These are phyloP conservation scores for Hanseniaspora lachancei DNA, from an alignment of 805 yeast genomes.

Conservation along the genomic window DNA sequence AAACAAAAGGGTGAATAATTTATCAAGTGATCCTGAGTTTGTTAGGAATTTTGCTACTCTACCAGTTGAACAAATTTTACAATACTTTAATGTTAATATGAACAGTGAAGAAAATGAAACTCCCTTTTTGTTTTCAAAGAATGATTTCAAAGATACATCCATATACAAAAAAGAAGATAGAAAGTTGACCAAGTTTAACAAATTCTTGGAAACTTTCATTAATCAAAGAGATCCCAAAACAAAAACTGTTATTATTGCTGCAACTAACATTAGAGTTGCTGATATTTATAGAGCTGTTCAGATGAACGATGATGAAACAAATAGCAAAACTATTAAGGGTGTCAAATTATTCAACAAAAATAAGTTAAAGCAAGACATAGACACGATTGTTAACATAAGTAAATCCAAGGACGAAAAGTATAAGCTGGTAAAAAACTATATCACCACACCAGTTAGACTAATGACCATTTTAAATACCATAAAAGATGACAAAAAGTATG, in stretches of 20 bases:
- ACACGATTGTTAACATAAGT: slow-evolving; percentile 14
- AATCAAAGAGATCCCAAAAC: slow-evolving; percentile 34
- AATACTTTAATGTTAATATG: slow-evolving; percentile 15
- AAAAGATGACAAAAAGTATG: slow-evolving; percentile 9
- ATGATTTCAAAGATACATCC: slow-evolving; percentile 48
- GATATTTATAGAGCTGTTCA: slow-evolving; percentile 35
- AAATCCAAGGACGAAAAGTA: slow-evolving; percentile 15
- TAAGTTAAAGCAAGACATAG: slow-evolving; percentile 49
- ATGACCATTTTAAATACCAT: slow-evolving; percentile 21
- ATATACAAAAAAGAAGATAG: slow-evolving; percentile 40
- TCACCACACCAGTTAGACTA: slow-evolving; percentile 25
- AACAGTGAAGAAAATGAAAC: slow-evolving; percentile 19
- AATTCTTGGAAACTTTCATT: slow-evolving; percentile 33
- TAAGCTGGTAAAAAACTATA: slow-evolving; percentile 19
- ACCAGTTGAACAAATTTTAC: slow-evolving; percentile 10
- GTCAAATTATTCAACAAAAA: slow-evolving; percentile 66
- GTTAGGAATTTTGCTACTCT: slow-evolving; percentile 1
- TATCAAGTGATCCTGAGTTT: slow-evolving; percentile 12
- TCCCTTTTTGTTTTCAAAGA: slow-evolving; percentile 14
- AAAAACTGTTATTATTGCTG: slow-evolving; percentile 39
- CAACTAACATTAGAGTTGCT: slow-evolving; percentile 79
- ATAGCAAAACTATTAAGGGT: slow-evolving; percentile 44
- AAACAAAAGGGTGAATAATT: slow-evolving; percentile 13
- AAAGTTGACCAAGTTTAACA: slow-evolving; percentile 40
- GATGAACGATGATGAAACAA: background rate